Evolutionary conservation across 495 filamentous ascomycete genomes (phyloP).

Genomic region (Paragyromitra xinjiangensis): DNA sequence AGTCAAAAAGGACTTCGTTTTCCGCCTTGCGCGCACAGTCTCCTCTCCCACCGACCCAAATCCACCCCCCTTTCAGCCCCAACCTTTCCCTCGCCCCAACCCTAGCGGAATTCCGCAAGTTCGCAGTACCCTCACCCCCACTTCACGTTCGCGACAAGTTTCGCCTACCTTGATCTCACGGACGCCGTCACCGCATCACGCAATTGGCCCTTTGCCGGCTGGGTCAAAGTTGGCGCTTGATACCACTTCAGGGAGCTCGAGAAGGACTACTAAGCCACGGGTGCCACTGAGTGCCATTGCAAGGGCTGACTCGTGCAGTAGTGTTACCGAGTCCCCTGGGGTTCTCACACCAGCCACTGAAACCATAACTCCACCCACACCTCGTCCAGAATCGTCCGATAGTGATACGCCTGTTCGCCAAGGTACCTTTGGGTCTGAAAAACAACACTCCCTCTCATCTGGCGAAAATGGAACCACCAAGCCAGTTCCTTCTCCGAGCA

Average conservation of each 20-base stretch:
- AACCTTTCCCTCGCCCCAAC: slow-evolving; percentile 25
- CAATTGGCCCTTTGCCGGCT: slow-evolving; percentile 38
- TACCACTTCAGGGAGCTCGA: slow-evolving; percentile 6
- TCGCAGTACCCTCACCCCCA: slow-evolving; percentile 43
- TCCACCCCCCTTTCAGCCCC: slow-evolving; percentile 50
- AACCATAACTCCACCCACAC: neutral
- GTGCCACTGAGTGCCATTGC: slow-evolving; percentile 48
- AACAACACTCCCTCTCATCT: slow-evolving; percentile 35
- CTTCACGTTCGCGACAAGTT: slow-evolving; percentile 35
- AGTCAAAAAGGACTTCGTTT: slow-evolving; percentile 49
- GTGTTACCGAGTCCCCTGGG: slow-evolving; percentile 22
- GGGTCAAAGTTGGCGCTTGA: slow-evolving; percentile 45
- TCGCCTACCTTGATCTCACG: slow-evolving; percentile 46
- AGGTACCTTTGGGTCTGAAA: slow-evolving; percentile 40
- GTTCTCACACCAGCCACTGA: slow-evolving; percentile 12
- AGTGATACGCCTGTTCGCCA: slow-evolving; percentile 28
- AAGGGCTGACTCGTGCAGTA: slow-evolving; percentile 30
- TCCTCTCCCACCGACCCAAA: slow-evolving; percentile 45
- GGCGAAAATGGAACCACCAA: slow-evolving; percentile 22
- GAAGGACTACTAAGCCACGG: slow-evolving; percentile 24
- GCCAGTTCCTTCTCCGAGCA: slow-evolving; percentile 36
- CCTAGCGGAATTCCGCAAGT: slow-evolving; percentile 45
- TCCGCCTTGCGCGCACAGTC: slow-evolving; percentile 54
- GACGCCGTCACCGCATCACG: slow-evolving; percentile 41
- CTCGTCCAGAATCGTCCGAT: slow-evolving; percentile 4